phyloP scores from a whole-genome alignment of 768 basidiomycete genomes.

The Coprinopsis sp. region DNA sequence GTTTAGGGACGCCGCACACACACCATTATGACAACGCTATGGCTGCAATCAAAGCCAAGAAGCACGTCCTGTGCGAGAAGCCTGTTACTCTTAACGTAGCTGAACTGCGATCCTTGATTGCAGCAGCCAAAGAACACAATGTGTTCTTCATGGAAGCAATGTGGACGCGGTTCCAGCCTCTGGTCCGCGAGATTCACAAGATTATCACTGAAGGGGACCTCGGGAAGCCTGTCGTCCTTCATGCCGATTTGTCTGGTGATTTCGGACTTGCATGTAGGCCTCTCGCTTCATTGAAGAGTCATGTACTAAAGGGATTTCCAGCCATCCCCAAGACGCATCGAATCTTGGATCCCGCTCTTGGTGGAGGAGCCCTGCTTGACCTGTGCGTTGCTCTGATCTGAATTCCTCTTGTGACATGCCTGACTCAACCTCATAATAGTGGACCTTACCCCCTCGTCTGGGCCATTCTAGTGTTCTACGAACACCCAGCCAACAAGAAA shows the following conservation, averaged over 20 bases:
- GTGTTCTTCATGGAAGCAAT: slow-evolving; percentile 92
- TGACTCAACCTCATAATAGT: slow-evolving; percentile 30
- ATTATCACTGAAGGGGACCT: slow-evolving; percentile 59
- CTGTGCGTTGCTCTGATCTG: slow-evolving; percentile 44
- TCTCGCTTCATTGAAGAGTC: background rate
- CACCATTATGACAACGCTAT: slow-evolving; percentile 75
- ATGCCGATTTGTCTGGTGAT: slow-evolving; percentile 74
- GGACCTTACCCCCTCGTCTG: slow-evolving; percentile 82
- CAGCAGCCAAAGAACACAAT: slow-evolving; percentile 68
- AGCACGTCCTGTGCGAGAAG: slow-evolving; percentile 88
- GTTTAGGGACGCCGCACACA: slow-evolving; percentile 79
- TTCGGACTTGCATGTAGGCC: slow-evolving; percentile 60
- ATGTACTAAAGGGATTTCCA: slow-evolving; percentile 20
- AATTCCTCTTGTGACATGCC: background rate
- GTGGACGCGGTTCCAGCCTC: slow-evolving; percentile 82
- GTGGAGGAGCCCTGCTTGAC: slow-evolving; percentile 81
- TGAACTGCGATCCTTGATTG: slow-evolving; percentile 69
- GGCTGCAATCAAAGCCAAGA: slow-evolving; percentile 71
- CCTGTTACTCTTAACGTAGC: slow-evolving; percentile 75
- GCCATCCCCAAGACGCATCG: slow-evolving; percentile 67
- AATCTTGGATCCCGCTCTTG: slow-evolving; percentile 73
- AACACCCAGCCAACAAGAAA: slow-evolving; percentile 68
- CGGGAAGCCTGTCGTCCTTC: slow-evolving; percentile 60
- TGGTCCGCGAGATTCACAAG: slow-evolving; percentile 58
- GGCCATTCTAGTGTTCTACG: slow-evolving; percentile 77